Evolutionary conservation across 371 early-diverging fungal genomes (phyloP).

Genomic region (Ecytonucleospora hepatopenaei): DNA sequence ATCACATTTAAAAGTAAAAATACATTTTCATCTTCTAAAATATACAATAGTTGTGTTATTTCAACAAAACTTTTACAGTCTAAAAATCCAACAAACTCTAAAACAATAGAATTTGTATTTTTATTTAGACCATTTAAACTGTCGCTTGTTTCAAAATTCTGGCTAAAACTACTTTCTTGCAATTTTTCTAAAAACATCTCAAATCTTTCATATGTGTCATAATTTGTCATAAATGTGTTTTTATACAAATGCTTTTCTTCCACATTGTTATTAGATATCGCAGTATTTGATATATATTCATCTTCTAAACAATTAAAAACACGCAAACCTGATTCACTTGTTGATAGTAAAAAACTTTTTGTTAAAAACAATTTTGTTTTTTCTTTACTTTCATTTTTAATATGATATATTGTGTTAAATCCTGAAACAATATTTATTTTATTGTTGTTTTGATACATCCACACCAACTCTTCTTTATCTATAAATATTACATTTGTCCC

Average conservation of each 20-base stretch:
- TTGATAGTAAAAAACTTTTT: too few species aligned
- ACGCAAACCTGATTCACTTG: too few species aligned
- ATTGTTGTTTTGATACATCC: conserved; percentile 5
- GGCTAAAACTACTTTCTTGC: too few species aligned
- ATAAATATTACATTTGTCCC: conserved; percentile 16
- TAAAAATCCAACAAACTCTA: conserved; percentile 18
- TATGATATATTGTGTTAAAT: conserved; percentile 21
- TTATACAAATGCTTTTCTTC: too few species aligned
- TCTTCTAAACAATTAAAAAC: too few species aligned
- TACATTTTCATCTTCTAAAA: conserved; percentile 17
- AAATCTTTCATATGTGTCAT: conserved; percentile 29
- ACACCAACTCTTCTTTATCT: conserved; percentile 27
- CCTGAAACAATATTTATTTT: conserved; percentile 25
- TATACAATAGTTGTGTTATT: conserved; percentile 19
- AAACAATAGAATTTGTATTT: background rate
- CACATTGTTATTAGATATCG: too few species aligned
- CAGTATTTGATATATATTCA: too few species aligned
- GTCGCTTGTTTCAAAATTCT: too few species aligned
- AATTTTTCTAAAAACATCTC: conserved; percentile 13
- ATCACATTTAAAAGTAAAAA: conserved; percentile 9
- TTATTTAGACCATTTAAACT: too few species aligned
- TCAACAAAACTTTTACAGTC: conserved; percentile 23
- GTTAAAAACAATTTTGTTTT: conserved; percentile 31
- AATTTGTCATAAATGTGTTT: conserved; percentile 6
- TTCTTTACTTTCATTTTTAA: conserved; percentile 21